Percentiles rank a stretch among this genome's conserved stretches.
Conservation (phyloP, 2,329 filamentous ascomycete genomes). For the Xylariales sp. region DNA sequence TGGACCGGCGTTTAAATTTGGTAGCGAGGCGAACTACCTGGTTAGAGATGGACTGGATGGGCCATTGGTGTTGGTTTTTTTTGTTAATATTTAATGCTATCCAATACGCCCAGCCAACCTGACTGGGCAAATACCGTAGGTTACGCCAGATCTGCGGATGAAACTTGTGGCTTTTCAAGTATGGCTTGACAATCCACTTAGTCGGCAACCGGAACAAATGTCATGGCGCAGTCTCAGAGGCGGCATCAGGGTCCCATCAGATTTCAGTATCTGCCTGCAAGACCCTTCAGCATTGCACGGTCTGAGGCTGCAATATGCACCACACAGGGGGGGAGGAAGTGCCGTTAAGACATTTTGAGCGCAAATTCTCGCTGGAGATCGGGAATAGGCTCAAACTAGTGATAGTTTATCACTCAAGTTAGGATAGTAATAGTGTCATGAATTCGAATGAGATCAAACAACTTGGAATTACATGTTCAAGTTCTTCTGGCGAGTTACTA, state of each 20-base stretch:
- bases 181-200: not conserved
- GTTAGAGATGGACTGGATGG: slow-evolving; percentile 36
- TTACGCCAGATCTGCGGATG: slow-evolving; percentile 5
- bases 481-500: not conserved
- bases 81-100: slow-evolving; percentile 38
- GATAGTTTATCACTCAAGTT: slow-evolving; percentile 14
- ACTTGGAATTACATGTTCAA: not conserved
- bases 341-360: not conserved
- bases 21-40: slow-evolving; percentile 28
- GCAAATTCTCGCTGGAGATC: not conserved
- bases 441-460: slow-evolving; percentile 13
- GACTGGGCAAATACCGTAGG: not conserved
- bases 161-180: not conserved
- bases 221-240: not conserved
- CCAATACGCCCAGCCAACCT: not conserved
- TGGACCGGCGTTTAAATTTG: slow-evolving; percentile 36
- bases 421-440: slow-evolving; percentile 33
- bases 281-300: not conserved
- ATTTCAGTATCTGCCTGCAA: not conserved
- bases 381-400: slow-evolving; percentile 8
- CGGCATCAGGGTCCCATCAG: not conserved
- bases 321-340: not conserved
- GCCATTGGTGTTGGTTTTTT: slow-evolving; percentile 20
- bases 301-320: not conserved
- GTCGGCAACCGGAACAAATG: not conserved